These are phyloP conservation scores for Metschnikowia proteae DNA, from an alignment of 805 yeast species.

Conservation along the genomic window DNA sequence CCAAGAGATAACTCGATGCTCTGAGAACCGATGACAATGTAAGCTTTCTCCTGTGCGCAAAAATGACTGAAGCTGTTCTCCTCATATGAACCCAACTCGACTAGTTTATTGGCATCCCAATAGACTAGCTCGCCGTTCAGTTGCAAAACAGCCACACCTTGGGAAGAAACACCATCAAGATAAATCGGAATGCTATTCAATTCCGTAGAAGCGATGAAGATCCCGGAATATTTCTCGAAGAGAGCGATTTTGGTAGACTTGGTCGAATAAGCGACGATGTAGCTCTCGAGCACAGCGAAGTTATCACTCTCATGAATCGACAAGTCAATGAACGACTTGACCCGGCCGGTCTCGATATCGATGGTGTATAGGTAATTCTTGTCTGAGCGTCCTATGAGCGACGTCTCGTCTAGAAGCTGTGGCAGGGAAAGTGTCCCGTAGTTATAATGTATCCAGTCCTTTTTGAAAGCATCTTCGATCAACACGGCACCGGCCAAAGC, in stretches of 20 bases:
- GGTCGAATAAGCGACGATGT: conserved; percentile 11
- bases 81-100: conserved; percentile 6
- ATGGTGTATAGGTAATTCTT: conserved; percentile 20
- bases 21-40: conserved; percentile 5
- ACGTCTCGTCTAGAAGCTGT: conserved; percentile 15
- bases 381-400: conserved; percentile 23
- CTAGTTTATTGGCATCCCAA: conserved; percentile 6
- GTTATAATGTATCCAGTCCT: conserved; percentile 52
- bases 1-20: background rate
- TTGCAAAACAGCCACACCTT: background rate
- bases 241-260: conserved; percentile 6
- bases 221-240: conserved; percentile 12
- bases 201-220: conserved; percentile 7
- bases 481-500: conserved; percentile 19
- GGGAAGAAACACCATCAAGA: background rate
- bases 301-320: conserved; percentile 11
- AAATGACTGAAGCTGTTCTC: conserved; percentile 5
- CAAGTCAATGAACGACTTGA: conserved; percentile 29
- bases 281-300: conserved; percentile 6
- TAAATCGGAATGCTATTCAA: conserved; percentile 6
- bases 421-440: conserved; percentile 35
- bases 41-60: background rate
- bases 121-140: conserved; percentile 6
- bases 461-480: conserved; percentile 50
- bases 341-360: conserved; percentile 21